A percentile compares a stretch with the other conserved stretches of the same genome.
These are phyloP conservation scores for Leccinum fallax DNA, from an alignment of 1,284 basidiomycete species.

Conservation along the genomic window DNA sequence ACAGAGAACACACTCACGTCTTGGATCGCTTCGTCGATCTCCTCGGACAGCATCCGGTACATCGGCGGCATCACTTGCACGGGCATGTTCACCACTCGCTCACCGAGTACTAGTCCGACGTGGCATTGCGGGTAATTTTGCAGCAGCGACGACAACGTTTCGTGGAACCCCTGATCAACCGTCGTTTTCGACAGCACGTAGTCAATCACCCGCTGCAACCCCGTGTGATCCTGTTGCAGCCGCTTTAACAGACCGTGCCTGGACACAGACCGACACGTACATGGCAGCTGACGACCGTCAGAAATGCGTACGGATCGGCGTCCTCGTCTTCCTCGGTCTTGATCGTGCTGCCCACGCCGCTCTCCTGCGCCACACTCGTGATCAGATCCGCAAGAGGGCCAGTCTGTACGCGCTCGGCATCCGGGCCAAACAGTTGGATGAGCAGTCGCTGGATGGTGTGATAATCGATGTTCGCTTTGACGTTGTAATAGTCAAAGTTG, in stretches of 20 bases:
- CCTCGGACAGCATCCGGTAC: constrained; percentile 84
- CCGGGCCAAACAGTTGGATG: constrained; percentile 79
- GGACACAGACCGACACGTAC: constrained; percentile 41
- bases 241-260: neutral
- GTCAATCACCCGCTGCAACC: constrained; percentile 68
- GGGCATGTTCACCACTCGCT: constrained; percentile 91
- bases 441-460: constrained; percentile 83
- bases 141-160: constrained; percentile 50
- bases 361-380: constrained; percentile 59
- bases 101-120: constrained; percentile 82
- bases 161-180: constrained; percentile 51
- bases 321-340: constrained; percentile 90
- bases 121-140: constrained; percentile 39
- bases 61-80: constrained; percentile 88
- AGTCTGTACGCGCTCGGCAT: constrained; percentile 71
- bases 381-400: constrained; percentile 80
- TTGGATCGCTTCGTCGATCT: constrained; percentile 70
- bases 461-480: constrained; percentile 82
- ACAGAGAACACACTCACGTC: constrained; percentile 47
- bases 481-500: constrained; percentile 91
- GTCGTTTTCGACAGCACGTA: constrained; percentile 64
- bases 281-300: constrained; percentile 83
- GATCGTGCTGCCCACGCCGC: constrained; percentile 79
- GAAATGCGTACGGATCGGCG: constrained; percentile 78
- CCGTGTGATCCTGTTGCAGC: constrained; percentile 61